These are phyloP conservation scores for Rachicladosporium sp. DNA, from an alignment of 2,329 filamentous ascomycete genomes.

Conservation along the genomic window DNA sequence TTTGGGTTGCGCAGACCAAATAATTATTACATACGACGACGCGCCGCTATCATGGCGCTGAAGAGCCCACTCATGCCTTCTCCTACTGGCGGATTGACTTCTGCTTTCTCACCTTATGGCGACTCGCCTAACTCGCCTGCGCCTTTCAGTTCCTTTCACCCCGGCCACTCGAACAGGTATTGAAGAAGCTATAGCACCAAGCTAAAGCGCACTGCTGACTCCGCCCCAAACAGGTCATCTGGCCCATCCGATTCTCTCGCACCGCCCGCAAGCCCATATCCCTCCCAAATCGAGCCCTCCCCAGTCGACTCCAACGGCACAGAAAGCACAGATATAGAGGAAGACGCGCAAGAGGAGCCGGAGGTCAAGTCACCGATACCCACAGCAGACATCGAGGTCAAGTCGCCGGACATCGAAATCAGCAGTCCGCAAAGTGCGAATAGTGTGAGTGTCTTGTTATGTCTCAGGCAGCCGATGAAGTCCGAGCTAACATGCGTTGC, in stretches of 20 bases:
- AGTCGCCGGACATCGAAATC: conserved; percentile 22
- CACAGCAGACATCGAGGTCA: conserved; percentile 9
- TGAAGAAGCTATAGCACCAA: not conserved
- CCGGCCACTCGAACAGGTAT: conserved; percentile 26
- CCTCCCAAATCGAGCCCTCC: conserved; percentile 61
- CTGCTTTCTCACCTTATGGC: conserved; percentile 38
- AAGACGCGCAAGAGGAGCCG: conserved; percentile 54
- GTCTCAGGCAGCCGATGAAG: too few relatives aligned
- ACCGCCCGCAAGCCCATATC: conserved; percentile 40
- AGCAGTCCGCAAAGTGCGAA: conserved; percentile 20
- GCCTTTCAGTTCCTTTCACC: conserved; percentile 30
- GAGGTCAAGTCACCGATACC: conserved; percentile 18
- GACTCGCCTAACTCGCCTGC: conserved; percentile 39
- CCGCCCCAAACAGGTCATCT: conserved; percentile 25
- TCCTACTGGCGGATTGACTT: conserved; percentile 25
- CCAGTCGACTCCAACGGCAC: conserved; percentile 79
- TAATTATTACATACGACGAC: too few relatives aligned
- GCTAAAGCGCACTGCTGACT: conserved; percentile 12
- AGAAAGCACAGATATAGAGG: conserved; percentile 72
- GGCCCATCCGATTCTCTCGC: conserved; percentile 35
- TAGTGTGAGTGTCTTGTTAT: conserved; percentile 14
- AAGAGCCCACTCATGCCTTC: conserved; percentile 35
- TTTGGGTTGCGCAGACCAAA: too few relatives aligned
- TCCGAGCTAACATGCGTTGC: not conserved
- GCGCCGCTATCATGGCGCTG: conserved; percentile 14